Evolutionary conservation across 2,329 filamentous ascomycete genomes (phyloP), one percentile per base, ranked within the genome.

Genomic region (Lasiodiplodia sp.): DNA sequence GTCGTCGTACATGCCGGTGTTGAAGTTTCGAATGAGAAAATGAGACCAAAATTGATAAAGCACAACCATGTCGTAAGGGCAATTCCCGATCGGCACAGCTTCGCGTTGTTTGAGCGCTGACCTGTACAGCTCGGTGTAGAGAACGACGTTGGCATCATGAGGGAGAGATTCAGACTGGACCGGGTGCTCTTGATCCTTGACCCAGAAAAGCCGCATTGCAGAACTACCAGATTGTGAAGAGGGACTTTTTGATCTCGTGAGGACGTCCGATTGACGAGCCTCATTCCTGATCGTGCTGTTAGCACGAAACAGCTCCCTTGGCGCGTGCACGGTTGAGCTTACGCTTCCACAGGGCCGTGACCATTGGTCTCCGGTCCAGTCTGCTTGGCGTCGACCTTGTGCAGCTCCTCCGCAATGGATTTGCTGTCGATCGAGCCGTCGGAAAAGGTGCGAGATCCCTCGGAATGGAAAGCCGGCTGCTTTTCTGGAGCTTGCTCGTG

Each of bases 41-140:
- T 91, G 87, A 23, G 88, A 88, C 90, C 91, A 94, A 81, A 92
- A 92, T 71, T 89, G 86, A 81, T 93, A 93, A 37, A 92, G 85
- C 69, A 88, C 84, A 75, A 88, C 85, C 84, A 91, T 89, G 74
- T 89, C 85, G 70, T 83, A 81, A 60, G 86, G 85, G 49, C 82
- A 85, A 67, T 71, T 80, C 71, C 82, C 82, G 71, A 78, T 77
- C 53, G 80, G 71, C 70, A 81, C 79, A 72, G 79, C 78, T 70
- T 80, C 77, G 71, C 84, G 85, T 78, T 86, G 82, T 63, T 81
- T 76, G 60, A 87, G 81, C 68, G 84, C 84, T 75, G 83, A 83
- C 70, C 78, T 79, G 73, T 81, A 83, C 73, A 86, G 82, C 64
- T 81, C 76, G 65, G 79, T 76, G 75, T 85, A 86, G 64, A 82